Evolutionary conservation across 2,329 filamentous ascomycete species (phyloP).

Genomic region (Myriosclerotinia duriaeana): DNA sequence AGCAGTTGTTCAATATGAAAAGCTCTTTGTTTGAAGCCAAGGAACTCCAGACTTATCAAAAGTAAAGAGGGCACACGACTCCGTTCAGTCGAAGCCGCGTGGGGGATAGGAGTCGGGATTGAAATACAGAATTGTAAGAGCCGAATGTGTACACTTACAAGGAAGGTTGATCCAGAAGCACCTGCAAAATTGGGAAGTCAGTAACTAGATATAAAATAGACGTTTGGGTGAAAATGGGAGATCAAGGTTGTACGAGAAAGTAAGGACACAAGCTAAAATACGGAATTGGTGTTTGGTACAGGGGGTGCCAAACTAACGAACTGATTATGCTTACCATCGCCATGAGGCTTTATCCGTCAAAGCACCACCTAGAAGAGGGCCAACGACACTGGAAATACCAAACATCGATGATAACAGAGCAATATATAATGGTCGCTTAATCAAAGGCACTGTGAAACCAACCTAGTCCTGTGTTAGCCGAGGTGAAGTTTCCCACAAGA

Average conservation of each 20-base stretch:
- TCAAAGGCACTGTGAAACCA: constrained; percentile 44
- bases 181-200: neutral
- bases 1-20: neutral
- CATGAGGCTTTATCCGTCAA: constrained; percentile 45
- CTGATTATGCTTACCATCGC: constrained; percentile 36
- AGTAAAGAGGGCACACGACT: neutral
- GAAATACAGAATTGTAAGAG: constrained; percentile 6
- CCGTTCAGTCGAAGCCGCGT: neutral
- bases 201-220: neutral
- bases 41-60: neutral
- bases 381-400: constrained; percentile 40
- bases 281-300: neutral
- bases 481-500: neutral
- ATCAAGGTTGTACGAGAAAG: neutral
- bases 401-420: constrained; percentile 41
- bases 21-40: constrained; percentile 23
- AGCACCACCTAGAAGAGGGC: constrained; percentile 43
- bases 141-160: neutral
- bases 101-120: neutral
- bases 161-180: constrained; percentile 45
- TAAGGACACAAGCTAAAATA: neutral
- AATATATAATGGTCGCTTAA: constrained; percentile 40
- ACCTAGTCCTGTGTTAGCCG: constrained; percentile 36
- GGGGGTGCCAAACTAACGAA: neutral
- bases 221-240: neutral